These are phyloP conservation scores for Luffa acutangula DNA, from an alignment of 306 rosid genomes.

Conservation along the genomic window DNA sequence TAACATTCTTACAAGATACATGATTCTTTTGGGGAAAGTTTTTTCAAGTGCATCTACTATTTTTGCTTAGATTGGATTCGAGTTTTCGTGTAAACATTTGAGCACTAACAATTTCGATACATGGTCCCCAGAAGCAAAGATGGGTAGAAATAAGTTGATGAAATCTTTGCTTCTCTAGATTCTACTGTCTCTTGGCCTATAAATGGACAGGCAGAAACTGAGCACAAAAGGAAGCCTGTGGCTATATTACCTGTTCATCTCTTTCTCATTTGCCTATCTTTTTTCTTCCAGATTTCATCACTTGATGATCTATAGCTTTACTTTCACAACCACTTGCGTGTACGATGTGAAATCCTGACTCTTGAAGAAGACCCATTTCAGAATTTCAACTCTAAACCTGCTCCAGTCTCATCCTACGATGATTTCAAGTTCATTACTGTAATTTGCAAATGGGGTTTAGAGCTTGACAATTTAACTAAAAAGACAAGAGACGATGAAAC, in stretches of 20 bases:
- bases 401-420: not conserved
- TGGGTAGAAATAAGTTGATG: not conserved
- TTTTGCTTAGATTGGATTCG: not conserved
- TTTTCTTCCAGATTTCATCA: not conserved
- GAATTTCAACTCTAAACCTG: not conserved
- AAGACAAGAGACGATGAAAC: not conserved
- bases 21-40: slow-evolving; percentile 1
- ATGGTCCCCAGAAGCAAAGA: not conserved
- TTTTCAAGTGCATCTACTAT: not conserved
- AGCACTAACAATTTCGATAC: not conserved
- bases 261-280: not conserved
- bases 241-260: not conserved
- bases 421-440: not conserved
- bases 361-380: not conserved
- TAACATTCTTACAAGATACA: slow-evolving; percentile 15
- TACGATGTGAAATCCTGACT: not conserved
- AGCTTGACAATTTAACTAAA: not conserved
- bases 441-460: not conserved
- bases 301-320: not conserved
- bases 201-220: not conserved
- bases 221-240: not conserved
- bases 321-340: not conserved
- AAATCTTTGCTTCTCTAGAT: slow-evolving; percentile 1
- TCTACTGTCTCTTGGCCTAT: not conserved
- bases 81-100: not conserved